Conservation (phyloP, 495 filamentous ascomycete species). For the Parachaetomium inaequale region DNA sequence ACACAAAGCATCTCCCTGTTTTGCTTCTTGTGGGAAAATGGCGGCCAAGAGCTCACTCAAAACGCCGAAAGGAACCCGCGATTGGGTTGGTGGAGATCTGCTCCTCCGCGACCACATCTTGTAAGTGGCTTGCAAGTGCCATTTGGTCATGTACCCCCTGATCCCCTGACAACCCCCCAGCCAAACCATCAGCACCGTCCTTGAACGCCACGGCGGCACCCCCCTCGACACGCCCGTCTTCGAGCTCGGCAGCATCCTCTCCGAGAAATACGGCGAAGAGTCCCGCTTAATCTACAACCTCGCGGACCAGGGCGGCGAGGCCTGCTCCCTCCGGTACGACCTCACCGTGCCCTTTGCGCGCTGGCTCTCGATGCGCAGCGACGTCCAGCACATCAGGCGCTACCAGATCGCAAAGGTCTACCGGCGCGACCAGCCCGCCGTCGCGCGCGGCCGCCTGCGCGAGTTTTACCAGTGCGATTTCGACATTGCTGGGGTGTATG, state of each 20-base stretch:
- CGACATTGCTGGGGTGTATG: constrained; percentile 84
- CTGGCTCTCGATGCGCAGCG: constrained; percentile 80
- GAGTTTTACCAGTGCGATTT: constrained; percentile 98
- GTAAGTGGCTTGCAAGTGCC: constrained; percentile 1
- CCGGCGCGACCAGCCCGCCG: constrained; percentile 46
- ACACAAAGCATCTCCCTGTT: neutral
- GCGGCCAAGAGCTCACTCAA: constrained; percentile 20
- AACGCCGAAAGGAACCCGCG: constrained; percentile 33
- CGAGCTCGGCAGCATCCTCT: constrained; percentile 58
- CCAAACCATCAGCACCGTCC: constrained; percentile 30
- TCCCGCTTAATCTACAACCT: constrained; percentile 74
- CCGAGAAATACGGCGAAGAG: constrained; percentile 86
- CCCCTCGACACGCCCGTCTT: constrained; percentile 45
- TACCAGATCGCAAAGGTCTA: constrained; percentile 87
- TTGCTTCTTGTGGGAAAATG: neutral
- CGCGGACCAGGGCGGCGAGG: constrained; percentile 80
- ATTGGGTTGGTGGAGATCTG: constrained; percentile 26
- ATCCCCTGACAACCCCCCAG: constrained; percentile 10
- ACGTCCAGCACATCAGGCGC: constrained; percentile 69
- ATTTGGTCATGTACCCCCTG: neutral
- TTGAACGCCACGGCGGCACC: constrained; percentile 38
- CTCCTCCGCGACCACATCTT: constrained; percentile 26
- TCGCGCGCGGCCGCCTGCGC: constrained; percentile 67
- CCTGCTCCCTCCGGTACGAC: constrained; percentile 78
- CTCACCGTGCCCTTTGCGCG: constrained; percentile 86